phyloP scores from a whole-genome alignment of 345 rosid species.

The Salix koriyanagi region DNA sequence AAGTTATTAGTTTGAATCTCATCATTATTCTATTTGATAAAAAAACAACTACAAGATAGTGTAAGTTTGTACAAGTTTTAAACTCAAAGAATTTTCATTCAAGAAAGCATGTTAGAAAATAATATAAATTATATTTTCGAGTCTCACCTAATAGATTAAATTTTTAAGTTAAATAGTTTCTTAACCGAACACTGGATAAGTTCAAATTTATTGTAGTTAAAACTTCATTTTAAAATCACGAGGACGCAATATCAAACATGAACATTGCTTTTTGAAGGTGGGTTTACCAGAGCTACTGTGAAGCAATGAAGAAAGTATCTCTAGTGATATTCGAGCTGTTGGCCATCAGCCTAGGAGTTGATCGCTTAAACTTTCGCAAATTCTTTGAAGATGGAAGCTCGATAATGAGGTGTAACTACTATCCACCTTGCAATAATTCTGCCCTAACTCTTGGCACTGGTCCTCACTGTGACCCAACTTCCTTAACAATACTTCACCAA shows the following conservation, averaged over 20 bases:
- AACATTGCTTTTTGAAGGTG: constrained; percentile 21
- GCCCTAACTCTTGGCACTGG: constrained; percentile 76
- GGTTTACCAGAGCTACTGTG: constrained; percentile 49
- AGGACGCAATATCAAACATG: background rate
- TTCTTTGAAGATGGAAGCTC: constrained; percentile 56
- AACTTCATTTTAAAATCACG: background rate
- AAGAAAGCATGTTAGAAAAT: fast-evolving
- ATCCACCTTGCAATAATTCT: constrained; percentile 59
- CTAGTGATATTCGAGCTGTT: constrained; percentile 41
- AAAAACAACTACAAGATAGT: fast-evolving
- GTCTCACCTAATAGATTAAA: too few relatives aligned
- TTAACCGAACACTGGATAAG: too few relatives aligned
- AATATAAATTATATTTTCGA: too few relatives aligned
- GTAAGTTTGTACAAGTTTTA: fast-evolving
- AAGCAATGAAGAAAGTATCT: constrained; percentile 42
- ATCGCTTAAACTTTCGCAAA: constrained; percentile 26
- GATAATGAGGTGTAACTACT: constrained; percentile 60
- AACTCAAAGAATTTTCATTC: too few relatives aligned
- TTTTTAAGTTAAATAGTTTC: too few relatives aligned
- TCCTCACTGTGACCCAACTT: constrained; percentile 78
- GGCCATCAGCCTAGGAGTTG: constrained; percentile 48
- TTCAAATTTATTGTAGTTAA: too few relatives aligned
- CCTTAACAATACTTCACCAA: constrained; percentile 81
- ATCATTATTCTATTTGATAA: too few relatives aligned
- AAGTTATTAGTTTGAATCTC: too few relatives aligned